Evolutionary conservation across 2,329 filamentous ascomycete genomes (phyloP), one percentile per base, ranked within the genome.

Genomic region (Cladosporium sp.): DNA sequence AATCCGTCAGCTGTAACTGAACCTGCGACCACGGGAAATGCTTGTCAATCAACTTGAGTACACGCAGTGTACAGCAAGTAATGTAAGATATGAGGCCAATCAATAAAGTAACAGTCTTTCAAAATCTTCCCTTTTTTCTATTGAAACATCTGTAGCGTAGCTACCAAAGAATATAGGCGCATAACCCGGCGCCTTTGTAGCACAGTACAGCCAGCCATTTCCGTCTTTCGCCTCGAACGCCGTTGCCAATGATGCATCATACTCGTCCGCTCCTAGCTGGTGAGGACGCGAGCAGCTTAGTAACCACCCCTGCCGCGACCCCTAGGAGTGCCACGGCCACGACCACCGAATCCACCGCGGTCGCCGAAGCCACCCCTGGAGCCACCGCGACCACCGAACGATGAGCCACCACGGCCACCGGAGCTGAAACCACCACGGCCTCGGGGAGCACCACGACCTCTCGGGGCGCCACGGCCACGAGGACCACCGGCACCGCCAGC

Each of bases 341-440:
- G 67, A 18, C 55, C 55, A 30, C 49, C 49, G 49, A 52, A 52
- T 57, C 77, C 68, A 30, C 72, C 69, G 68, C 80, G 67, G 7
- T 32, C 55, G 18, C 49, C 49, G 49, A 52, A 52, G 54, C 77
- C 68, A 58, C 85, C 69, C 83, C 85, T 51, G 28, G 64, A 67
- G 74, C 88, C 11, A 86, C 87, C 59, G 69, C 82, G 82, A 85
- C 88, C 10, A 86, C 87, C 59, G 70, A 82, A 83, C 47, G 47
- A 54, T 44, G 80, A 78, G 64, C 76, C 78, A 65, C 82, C 79
- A 70, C 82, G 75, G 51, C 77, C 82, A 68, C 84, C 84, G 70
- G 84, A 78, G 74, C 84, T 78, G 51, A 80, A 80, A 59, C 84
- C 84, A 71, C 75, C 77, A 69, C 71, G 78, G 71, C 78, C 73